Evolutionary conservation across 2,329 filamentous ascomycete genomes (phyloP).

Genomic region (Fusarium albidum): DNA sequence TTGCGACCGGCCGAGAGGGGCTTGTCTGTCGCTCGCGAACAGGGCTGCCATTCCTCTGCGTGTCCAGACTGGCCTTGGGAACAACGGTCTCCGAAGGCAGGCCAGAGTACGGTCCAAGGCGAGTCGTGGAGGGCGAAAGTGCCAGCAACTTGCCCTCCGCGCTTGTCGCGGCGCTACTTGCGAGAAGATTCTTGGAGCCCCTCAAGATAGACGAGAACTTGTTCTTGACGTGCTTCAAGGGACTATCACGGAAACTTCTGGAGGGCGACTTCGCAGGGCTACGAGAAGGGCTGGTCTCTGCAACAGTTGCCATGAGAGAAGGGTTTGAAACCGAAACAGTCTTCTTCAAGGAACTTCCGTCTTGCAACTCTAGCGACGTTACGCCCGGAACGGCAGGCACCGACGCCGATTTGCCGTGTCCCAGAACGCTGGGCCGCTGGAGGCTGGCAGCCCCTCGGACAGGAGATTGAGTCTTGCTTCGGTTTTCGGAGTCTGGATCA

Average conservation of each 20-base stretch:
- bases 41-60: slow-evolving; percentile 29
- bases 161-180: slow-evolving; percentile 73
- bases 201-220: slow-evolving; percentile 92
- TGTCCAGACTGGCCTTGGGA: slow-evolving; percentile 34
- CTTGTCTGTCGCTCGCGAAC: slow-evolving; percentile 44
- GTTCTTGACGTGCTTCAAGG: slow-evolving; percentile 90
- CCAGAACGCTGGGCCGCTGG: slow-evolving; percentile 32
- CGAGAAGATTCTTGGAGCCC: slow-evolving; percentile 85
- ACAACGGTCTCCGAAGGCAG: slow-evolving; percentile 60
- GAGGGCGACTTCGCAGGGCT: slow-evolving; percentile 65
- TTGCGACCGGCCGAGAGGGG: slow-evolving; percentile 52
- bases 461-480: slow-evolving; percentile 24
- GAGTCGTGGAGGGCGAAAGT: slow-evolving; percentile 61
- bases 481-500: slow-evolving; percentile 17
- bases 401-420: slow-evolving; percentile 69
- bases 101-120: slow-evolving; percentile 53
- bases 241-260: slow-evolving; percentile 72
- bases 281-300: slow-evolving; percentile 51
- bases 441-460: slow-evolving; percentile 11
- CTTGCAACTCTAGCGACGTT: slow-evolving; percentile 21
- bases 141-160: slow-evolving; percentile 68
- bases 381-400: slow-evolving; percentile 60
- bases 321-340: slow-evolving; percentile 68
- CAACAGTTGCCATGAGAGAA: slow-evolving; percentile 53
- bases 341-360: slow-evolving; percentile 60